Conservation (phyloP, 257 asterid species). For the Lantana camara region DNA sequence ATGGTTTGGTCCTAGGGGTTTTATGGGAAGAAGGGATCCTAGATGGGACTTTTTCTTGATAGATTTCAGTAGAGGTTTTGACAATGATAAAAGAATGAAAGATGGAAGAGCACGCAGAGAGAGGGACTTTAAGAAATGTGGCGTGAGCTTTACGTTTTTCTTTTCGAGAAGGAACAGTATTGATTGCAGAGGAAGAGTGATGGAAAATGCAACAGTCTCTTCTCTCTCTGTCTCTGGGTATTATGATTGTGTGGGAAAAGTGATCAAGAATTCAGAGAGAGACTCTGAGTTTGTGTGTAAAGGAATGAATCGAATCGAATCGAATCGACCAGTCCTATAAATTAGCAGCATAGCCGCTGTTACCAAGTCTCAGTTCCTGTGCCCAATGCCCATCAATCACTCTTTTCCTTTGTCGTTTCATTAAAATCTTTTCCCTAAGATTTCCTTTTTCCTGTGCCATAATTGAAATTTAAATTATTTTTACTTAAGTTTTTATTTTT, state of each 20-base stretch:
- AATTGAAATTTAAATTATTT: background rate
- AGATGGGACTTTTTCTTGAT: conserved; percentile 1
- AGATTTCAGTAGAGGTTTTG: background rate
- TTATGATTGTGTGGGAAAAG: conserved; percentile 34
- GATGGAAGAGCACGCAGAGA: conserved; percentile 29
- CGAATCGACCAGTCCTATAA: conserved; percentile 33
- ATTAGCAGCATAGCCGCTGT: conserved; percentile 28
- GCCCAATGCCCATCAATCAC: conserved; percentile 29
- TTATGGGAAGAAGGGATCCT: background rate
- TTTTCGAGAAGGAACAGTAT: conserved; percentile 49
- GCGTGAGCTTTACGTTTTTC: conserved; percentile 77
- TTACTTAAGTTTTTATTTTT: background rate
- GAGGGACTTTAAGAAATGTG: conserved; percentile 21
- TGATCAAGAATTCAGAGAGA: conserved; percentile 37
- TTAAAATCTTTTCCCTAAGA: background rate
- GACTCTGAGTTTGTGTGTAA: conserved; percentile 35
- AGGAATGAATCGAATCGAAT: conserved; percentile 42
- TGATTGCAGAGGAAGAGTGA: conserved; percentile 54
- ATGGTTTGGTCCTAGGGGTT: background rate
- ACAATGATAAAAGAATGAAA: conserved; percentile 16
- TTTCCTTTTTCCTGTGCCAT: background rate
- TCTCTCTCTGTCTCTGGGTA: conserved; percentile 36
- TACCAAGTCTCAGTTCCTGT: conserved; percentile 24
- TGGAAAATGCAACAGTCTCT: conserved; percentile 32
- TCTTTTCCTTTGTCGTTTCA: conserved; percentile 26